Percentiles rank a stretch among this genome's conserved stretches.
phyloP scores from a whole-genome alignment of 257 asterid genomes.

The Oldenlandia corymbosa region DNA sequence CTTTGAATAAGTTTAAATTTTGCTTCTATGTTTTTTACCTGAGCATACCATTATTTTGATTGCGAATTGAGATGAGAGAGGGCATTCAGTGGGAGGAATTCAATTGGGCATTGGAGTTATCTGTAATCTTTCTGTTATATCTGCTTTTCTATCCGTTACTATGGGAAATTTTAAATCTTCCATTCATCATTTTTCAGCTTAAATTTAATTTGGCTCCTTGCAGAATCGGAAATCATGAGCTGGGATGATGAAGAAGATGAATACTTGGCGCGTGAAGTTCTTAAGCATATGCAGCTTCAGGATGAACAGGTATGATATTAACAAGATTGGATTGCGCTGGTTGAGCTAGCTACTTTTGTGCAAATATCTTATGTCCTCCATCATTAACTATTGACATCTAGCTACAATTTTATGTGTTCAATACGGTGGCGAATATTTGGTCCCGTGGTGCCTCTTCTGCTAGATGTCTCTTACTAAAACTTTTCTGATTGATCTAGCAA shows the following conservation, averaged over 20 bases:
- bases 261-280: slow-evolving; percentile 66
- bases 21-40: not conserved
- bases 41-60: not conserved
- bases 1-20: too few species aligned
- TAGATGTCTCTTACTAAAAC: too few species aligned
- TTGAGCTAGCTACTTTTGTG: not conserved
- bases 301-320: slow-evolving; percentile 49
- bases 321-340: slow-evolving; percentile 13
- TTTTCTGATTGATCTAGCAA: not conserved
- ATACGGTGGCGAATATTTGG: not conserved
- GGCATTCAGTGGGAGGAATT: not conserved
- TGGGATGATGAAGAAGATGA: slow-evolving; percentile 98
- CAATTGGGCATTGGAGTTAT: not conserved
- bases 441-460: not conserved
- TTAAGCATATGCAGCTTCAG: slow-evolving; percentile 75
- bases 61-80: not conserved
- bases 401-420: not conserved
- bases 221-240: slow-evolving; percentile 42
- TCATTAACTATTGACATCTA: not conserved
- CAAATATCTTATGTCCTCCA: not conserved
- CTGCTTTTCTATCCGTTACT: not conserved
- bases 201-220: slow-evolving; percentile 28
- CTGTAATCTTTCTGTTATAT: not conserved
- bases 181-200: slow-evolving; percentile 25
- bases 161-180: slow-evolving; percentile 7